Base-by-base conservation (phyloP, 1,139 yeast genomes). In the Candida sanyaensis region DNA sequence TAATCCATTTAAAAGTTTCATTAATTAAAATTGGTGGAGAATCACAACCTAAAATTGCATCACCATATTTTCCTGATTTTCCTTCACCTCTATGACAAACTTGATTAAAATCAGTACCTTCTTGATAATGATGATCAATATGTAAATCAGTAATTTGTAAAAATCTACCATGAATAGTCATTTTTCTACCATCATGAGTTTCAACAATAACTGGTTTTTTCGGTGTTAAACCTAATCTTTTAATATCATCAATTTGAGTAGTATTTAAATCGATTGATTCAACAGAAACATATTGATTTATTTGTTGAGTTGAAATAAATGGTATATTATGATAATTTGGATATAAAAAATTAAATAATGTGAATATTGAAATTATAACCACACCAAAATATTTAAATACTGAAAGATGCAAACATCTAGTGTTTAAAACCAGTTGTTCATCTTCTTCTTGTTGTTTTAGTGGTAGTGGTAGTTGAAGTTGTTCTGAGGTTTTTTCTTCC, bases 121-220 rank as follows among this genome's bases (percentile, higher is more conserved):
- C 74, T 41, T 68, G 64, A 61, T 86, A 88, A 60, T 71, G 72
- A n/a, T 84, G 85, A 63, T 89, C 96, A 0, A 96, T 96, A 58
- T 89, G 96, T 51, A 89, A 73, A 62, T 89, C 96, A 0, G 96
- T 88, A 29, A 89, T 76, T 60, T 89, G 96, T n/a, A 89, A 67
- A 58, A 89, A 89, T 48, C 93, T 66, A 0, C 96, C 96, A 57
- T 84, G 86, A 43, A 69, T 59, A 3, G 62, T 61, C 46, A 63
- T 65, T 24, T 64, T 61, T 11, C 69, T 68, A 8, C 62, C 61
- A 8, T 58, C 63, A 23, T 55, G 52, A 17, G 59, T 55, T n/a
- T 52, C 51, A 24, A 73, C 53, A 9, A 56, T 53, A 17, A 73
- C 62, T 1, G 73, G 70, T 23, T 59, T 55, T 47, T 70, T 69